phyloP scores from a whole-genome alignment of 208 protist species.

The Leishmania gerbilli region DNA sequence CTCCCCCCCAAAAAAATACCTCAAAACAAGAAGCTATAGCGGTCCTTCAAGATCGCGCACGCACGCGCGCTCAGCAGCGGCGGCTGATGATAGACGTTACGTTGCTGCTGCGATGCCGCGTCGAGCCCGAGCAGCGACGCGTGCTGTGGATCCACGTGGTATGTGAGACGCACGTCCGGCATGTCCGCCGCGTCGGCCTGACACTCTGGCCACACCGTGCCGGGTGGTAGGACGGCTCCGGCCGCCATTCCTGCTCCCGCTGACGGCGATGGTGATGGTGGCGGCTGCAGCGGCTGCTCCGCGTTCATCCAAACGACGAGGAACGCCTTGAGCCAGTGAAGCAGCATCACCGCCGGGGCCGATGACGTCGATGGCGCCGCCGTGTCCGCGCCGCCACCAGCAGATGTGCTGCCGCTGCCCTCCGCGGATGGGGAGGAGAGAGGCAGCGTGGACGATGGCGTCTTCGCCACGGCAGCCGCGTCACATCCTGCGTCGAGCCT shows the following conservation, averaged over 20 bases:
- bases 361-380: not conserved
- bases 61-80: conserved; percentile 34
- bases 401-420: not conserved
- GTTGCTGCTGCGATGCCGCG: conserved; percentile 7
- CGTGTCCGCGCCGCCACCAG: not conserved
- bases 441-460: not conserved
- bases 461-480: not conserved
- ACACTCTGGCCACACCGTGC: conserved; percentile 22
- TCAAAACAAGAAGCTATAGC: conserved; percentile 28
- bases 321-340: conserved; percentile 31
- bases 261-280: conserved; percentile 2
- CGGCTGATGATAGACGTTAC: conserved; percentile 14
- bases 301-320: conserved; percentile 33
- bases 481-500: conserved; percentile 21
- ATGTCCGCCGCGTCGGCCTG: conserved; percentile 9
- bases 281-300: conserved; percentile 29
- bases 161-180: conserved; percentile 20
- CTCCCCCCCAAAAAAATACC: not conserved
- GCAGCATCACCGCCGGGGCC: conserved; percentile 24
- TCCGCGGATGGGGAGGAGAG: not conserved
- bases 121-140: conserved; percentile 20
- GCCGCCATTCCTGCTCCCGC: not conserved
- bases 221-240: not conserved
- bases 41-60: conserved; percentile 30
- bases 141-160: conserved; percentile 20